Conservation (phyloP, 2,329 filamentous ascomycete genomes). For the Fusarium luffae region DNA sequence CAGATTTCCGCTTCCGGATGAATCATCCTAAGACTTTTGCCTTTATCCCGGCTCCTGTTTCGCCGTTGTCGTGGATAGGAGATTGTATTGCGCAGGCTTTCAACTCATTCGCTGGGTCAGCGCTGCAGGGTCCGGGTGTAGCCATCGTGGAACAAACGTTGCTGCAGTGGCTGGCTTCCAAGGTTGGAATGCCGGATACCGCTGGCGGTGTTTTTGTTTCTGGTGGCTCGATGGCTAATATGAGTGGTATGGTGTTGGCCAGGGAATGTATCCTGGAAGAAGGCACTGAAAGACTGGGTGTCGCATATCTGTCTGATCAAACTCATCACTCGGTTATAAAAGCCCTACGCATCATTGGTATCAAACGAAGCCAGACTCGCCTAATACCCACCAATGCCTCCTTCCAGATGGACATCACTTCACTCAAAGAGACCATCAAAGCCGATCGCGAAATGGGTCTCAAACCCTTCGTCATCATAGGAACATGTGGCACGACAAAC, state of each 20-base stretch:
- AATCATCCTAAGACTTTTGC: constrained; percentile 14
- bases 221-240: constrained; percentile 22
- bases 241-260: constrained; percentile 18
- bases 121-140: constrained; percentile 6
- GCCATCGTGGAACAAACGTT: constrained; percentile 13
- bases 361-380: not conserved
- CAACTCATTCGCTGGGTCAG: constrained; percentile 16
- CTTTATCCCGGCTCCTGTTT: constrained; percentile 9
- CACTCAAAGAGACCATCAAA: not conserved
- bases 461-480: constrained; percentile 8
- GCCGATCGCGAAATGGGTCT: not conserved
- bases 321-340: constrained; percentile 19
- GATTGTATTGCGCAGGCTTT: constrained; percentile 14
- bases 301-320: constrained; percentile 16
- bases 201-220: constrained; percentile 13
- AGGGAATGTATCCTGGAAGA: constrained; percentile 7
- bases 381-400: not conserved
- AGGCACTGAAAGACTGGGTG: not conserved
- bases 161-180: constrained; percentile 8
- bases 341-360: constrained; percentile 2
- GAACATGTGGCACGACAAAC: constrained; percentile 17
- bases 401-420: not conserved
- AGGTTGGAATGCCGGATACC: constrained; percentile 11
- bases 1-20: constrained; percentile 14
- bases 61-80: constrained; percentile 9